phyloP scores from a whole-genome alignment of 805 yeast species.

The Candida nemodendra region DNA sequence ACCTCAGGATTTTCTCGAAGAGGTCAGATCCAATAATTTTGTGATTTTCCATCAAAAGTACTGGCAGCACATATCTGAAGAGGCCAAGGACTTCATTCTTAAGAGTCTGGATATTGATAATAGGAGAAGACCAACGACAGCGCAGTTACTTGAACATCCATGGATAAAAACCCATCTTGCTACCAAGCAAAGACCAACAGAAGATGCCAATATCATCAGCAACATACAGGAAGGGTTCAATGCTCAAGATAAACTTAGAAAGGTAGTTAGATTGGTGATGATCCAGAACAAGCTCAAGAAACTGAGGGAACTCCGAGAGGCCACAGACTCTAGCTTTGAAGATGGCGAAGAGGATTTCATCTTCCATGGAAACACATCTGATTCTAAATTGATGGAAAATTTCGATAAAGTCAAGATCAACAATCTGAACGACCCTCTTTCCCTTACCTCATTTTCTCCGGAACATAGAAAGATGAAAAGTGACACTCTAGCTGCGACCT shows the following conservation, averaged over 20 bases:
- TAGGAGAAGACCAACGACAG: constrained; percentile 63
- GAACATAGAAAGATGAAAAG: constrained; percentile 21
- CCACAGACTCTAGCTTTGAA: constrained; percentile 41
- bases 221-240: constrained; percentile 76
- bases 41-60: constrained; percentile 85
- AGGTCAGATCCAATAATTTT: constrained; percentile 68
- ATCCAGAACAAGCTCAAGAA: constrained; percentile 76
- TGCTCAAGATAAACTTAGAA: constrained; percentile 79
- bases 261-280: constrained; percentile 81
- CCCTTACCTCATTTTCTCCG: background rate
- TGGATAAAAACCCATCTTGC: constrained; percentile 63
- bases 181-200: constrained; percentile 11
- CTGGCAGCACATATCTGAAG: constrained; percentile 79
- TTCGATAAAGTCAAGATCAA: constrained; percentile 19
- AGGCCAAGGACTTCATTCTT: constrained; percentile 77
- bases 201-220: constrained; percentile 69
- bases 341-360: constrained; percentile 33
- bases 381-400: constrained; percentile 39
- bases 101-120: constrained; percentile 71
- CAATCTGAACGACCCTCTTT: background rate
- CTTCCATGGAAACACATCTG: constrained; percentile 37
- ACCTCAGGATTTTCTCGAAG: constrained; percentile 75
- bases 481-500: constrained; percentile 29
- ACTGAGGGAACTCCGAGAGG: constrained; percentile 60
- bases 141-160: constrained; percentile 61